Evolutionary conservation across 1,284 basidiomycete species (phyloP).

Genomic region (Sanghuangporus sanghuang): DNA sequence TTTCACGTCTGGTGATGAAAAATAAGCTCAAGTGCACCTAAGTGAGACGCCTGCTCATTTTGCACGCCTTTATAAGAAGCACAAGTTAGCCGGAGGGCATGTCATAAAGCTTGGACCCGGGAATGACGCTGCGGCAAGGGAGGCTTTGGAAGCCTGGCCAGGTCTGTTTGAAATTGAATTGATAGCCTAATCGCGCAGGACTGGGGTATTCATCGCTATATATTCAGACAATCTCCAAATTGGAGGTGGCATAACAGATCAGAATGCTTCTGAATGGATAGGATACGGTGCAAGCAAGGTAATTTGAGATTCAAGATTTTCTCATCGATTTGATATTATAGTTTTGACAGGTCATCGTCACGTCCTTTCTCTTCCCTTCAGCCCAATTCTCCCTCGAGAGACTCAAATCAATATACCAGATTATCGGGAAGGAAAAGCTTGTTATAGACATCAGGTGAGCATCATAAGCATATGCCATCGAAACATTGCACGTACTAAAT

Average conservation of each 20-base stretch:
- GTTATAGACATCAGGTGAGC: constrained; percentile 93
- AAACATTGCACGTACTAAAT: neutral
- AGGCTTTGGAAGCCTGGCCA: constrained; percentile 83
- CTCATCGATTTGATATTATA: neutral
- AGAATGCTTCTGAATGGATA: constrained; percentile 85
- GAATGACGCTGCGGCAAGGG: constrained; percentile 84
- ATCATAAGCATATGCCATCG: neutral
- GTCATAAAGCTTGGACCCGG: constrained; percentile 93
- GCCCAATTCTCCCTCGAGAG: constrained; percentile 76
- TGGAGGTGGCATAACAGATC: constrained; percentile 86
- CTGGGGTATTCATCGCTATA: neutral
- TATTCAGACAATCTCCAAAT: constrained; percentile 73
- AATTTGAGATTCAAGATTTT: neutral
- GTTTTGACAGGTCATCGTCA: constrained; percentile 83
- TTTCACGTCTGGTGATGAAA: neutral
- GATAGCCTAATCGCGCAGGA: neutral
- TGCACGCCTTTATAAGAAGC: constrained; percentile 70
- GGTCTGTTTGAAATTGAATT: constrained; percentile 33
- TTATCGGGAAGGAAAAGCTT: constrained; percentile 80
- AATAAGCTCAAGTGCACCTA: neutral
- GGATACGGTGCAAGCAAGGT: constrained; percentile 91
- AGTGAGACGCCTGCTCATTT: constrained; percentile 83
- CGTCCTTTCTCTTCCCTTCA: constrained; percentile 89
- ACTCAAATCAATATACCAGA: constrained; percentile 57
- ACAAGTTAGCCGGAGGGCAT: constrained; percentile 82